Base-by-base conservation (phyloP, 164 flowering plant genomes). In the Euptelea pleiosperma region DNA sequence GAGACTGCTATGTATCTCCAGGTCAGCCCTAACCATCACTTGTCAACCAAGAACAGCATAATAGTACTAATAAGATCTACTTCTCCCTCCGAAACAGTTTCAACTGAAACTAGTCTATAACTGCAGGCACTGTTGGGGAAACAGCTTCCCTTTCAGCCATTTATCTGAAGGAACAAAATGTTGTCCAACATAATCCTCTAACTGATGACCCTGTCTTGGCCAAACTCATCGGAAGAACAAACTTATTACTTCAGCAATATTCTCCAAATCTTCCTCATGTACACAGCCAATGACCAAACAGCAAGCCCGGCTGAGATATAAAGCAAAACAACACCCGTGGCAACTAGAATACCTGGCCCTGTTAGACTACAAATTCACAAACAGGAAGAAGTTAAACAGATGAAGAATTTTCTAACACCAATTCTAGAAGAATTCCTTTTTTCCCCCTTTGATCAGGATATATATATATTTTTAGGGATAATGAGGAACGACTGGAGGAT, bases 301-400 rank as follows among this genome's bases (percentile, higher is more conserved):
- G 96, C 85, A 49, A 94, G 95, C 64, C 91, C 83, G 6, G 99
- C 91, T 24, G 99, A 94, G 42, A 83, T 53, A 64, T 90, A 88
- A 54, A 94, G 92, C 76, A 88, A 73, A 53, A 62, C 57, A 36
- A 86, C 82, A 39, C 97, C 97, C 34, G 86, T 64, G 62, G 78
- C 70, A 67, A 66, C 86, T 37, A 90, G 57, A 62, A 62, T 19
- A 14, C 73, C 81, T 16, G 83, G 52, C 15, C 82, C 86, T 69
- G 76, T 71, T 47, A 86, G 69, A 73, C 97, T 93, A 86, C 54
- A 70, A 70, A 25, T 34, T 37, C 26, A 47, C 40, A 56, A 55
- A 45, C 19, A 15, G 26, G 15, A 33, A 46, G 9, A 43, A 33
- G 8, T 1, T 21, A 45, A 29, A n/a, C n/a, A n/a, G n/a, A n/a